These are phyloP conservation scores for Lactarius pseudohatsudake DNA, from an alignment of 768 basidiomycete species.

Conservation along the genomic window DNA sequence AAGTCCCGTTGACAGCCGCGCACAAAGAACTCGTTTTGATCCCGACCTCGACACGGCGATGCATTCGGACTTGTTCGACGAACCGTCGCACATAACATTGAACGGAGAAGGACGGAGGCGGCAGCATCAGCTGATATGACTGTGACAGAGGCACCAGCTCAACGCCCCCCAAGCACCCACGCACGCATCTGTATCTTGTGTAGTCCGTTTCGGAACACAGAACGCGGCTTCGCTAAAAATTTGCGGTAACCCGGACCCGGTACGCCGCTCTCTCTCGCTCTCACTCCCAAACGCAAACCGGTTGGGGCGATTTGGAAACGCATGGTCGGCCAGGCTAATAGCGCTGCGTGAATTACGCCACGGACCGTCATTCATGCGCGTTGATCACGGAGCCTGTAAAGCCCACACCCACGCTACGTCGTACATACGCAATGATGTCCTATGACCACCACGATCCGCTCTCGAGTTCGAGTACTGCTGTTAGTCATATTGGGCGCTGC, in stretches of 20 bases:
- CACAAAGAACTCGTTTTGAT: background rate
- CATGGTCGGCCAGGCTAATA: no score
- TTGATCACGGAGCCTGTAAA: background rate
- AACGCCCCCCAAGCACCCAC: background rate
- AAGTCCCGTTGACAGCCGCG: background rate
- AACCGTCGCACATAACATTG: background rate
- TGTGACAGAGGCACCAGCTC: background rate
- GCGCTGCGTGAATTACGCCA: background rate
- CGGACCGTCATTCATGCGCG: background rate
- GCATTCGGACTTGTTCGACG: background rate
- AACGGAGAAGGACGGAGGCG: background rate
- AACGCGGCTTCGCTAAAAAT: background rate
- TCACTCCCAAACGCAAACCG: background rate
- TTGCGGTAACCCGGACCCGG: background rate
- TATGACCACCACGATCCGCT: background rate
- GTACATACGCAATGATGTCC: background rate
- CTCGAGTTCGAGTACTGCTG: background rate
- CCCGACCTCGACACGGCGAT: background rate
- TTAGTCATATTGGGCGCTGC: background rate
- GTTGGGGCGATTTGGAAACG: background rate
- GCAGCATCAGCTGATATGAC: background rate
- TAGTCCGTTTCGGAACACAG: background rate
- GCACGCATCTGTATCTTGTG: background rate
- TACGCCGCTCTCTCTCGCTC: background rate
- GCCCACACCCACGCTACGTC: background rate